Evolutionary conservation across 208 protist species (phyloP).

Genomic region (Acanthamoeba triangularis): DNA sequence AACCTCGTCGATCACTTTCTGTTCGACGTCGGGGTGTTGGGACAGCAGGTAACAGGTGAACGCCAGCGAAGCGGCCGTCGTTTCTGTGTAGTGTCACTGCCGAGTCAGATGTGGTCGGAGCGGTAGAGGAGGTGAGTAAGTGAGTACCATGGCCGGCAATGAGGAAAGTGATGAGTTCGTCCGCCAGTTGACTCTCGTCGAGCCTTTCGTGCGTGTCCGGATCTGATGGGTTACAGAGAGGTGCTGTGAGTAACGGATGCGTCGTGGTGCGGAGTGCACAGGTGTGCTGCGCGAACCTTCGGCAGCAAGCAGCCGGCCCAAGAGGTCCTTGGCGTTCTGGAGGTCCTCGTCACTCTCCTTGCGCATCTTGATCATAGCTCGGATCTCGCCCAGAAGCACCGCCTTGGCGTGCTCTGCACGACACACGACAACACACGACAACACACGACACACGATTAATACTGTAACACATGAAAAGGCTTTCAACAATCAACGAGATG

Average conservation of each 20-base stretch:
- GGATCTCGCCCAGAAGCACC: constrained; percentile 23
- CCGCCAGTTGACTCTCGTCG: background rate
- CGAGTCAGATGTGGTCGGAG: background rate
- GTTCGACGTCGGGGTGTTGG: constrained; percentile 36
- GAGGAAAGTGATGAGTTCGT: constrained; percentile 63
- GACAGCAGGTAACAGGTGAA: constrained; percentile 27
- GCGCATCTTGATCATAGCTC: constrained; percentile 33
- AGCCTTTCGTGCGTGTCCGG: constrained; percentile 34
- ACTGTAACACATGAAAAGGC: no score
- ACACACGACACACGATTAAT: no score
- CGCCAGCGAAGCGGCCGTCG: constrained; percentile 52
- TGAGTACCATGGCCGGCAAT: constrained; percentile 43
- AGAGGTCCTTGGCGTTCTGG: constrained; percentile 22
- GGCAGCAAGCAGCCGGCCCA: constrained; percentile 40
- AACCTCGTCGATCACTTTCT: constrained; percentile 44
- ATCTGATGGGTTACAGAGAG: background rate
- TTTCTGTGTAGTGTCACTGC: background rate
- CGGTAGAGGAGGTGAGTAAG: no score
- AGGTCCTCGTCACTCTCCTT: constrained; percentile 37
- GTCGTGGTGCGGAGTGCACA: background rate
- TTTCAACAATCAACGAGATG: no score
- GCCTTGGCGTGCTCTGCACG: background rate
- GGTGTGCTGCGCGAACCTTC: background rate
- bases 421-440: no score
- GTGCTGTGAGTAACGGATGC: background rate